phyloP scores from a whole-genome alignment of 306 rosid species.

The Cicer chorassanicum region DNA sequence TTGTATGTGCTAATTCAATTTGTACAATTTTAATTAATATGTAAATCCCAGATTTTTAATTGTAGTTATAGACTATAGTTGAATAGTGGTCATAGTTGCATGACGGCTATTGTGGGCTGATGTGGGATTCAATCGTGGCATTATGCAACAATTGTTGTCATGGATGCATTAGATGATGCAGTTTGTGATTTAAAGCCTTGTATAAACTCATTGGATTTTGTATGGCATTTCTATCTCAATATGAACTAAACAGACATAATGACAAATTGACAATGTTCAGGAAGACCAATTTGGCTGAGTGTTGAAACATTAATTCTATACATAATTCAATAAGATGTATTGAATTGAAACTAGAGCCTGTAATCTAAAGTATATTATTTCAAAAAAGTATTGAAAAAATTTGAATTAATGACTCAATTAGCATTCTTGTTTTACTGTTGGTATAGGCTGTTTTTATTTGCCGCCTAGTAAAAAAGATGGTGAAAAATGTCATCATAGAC shows the following conservation, averaged over 20 bases:
- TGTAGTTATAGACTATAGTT: not conserved
- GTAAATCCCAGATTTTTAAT: not conserved
- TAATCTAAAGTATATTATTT: constrained; percentile 32
- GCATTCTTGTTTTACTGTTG: constrained; percentile 7
- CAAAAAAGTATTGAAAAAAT: not conserved
- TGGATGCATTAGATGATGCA: constrained; percentile 1
- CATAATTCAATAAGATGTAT: constrained; percentile 19
- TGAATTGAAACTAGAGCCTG: constrained; percentile 22
- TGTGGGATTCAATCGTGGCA: not conserved
- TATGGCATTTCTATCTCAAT: constrained; percentile 18
- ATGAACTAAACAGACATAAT: not conserved
- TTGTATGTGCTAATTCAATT: constrained; percentile 25
- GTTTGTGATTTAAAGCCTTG: not conserved
- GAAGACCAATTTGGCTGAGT: constrained; percentile 30
- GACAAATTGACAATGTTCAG: constrained; percentile 17
- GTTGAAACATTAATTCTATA: constrained; percentile 2
- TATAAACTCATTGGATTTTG: constrained; percentile 7
- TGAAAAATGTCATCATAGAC: constrained; percentile 14
- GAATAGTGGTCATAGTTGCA: constrained; percentile 1
- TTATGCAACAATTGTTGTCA: not conserved
- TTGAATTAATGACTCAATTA: constrained; percentile 30
- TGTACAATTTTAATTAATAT: constrained; percentile 24
- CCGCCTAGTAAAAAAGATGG: constrained; percentile 6
- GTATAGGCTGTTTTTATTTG: constrained; percentile 29
- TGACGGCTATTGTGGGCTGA: constrained; percentile 2